Conservation (phyloP, 2,329 filamentous ascomycete genomes). For the Verticillium klebahnii region DNA sequence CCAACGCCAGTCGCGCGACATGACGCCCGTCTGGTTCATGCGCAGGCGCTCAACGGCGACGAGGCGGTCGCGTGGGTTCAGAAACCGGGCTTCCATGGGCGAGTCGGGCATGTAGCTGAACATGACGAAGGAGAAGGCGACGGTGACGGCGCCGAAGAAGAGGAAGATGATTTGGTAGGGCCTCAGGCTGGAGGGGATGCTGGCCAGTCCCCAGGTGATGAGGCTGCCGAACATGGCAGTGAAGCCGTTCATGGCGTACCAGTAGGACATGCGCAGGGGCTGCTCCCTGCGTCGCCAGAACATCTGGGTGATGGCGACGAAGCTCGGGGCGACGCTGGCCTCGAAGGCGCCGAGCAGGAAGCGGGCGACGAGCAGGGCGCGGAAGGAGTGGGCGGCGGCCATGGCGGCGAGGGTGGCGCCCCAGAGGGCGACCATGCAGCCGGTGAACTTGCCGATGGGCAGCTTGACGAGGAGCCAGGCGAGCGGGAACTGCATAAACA, state of each 20-base stretch:
- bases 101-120: slow-evolving; percentile 59
- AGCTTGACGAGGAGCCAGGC: slow-evolving; percentile 48
- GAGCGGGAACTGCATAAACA: slow-evolving; percentile 52
- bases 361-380: slow-evolving; percentile 37
- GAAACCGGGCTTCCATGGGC: slow-evolving; percentile 54
- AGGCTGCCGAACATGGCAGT: slow-evolving; percentile 39
- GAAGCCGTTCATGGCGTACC: slow-evolving; percentile 26
- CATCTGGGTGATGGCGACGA: slow-evolving; percentile 45
- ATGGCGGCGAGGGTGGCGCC: slow-evolving; percentile 45
- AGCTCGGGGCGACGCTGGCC: slow-evolving; percentile 39
- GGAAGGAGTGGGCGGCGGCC: slow-evolving; percentile 43
- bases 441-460: slow-evolving; percentile 50
- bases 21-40: slow-evolving; percentile 43
- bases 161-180: slow-evolving; percentile 53
- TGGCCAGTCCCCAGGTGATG: slow-evolving; percentile 54
- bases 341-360: slow-evolving; percentile 43
- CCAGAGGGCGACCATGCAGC: slow-evolving; percentile 48
- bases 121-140: slow-evolving; percentile 42
- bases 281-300: slow-evolving; percentile 29
- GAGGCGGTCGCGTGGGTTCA: slow-evolving; percentile 50
- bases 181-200: slow-evolving; percentile 29
- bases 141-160: slow-evolving; percentile 47
- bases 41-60: slow-evolving; percentile 53
- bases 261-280: slow-evolving; percentile 22
- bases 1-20: slow-evolving; percentile 33